These are phyloP conservation scores for Gracilaria caudata DNA, from an alignment of 23 red algal genomes.

Conservation along the genomic window DNA sequence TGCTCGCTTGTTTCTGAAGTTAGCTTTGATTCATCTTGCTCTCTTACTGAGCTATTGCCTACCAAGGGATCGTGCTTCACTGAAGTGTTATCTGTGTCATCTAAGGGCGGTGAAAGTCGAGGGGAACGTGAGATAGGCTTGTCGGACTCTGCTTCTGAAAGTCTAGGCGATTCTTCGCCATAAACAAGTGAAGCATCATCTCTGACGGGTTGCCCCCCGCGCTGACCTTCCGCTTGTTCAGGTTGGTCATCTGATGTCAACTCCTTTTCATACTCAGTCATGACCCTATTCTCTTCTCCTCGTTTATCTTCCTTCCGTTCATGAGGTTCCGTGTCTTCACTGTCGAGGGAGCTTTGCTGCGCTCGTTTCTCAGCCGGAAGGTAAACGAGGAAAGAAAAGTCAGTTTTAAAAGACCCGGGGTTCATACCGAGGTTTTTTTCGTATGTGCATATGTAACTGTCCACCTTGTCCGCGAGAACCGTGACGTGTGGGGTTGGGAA, in stretches of 20 bases:
- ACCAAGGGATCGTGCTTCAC: background rate
- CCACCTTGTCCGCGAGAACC: slow-evolving; percentile 75
- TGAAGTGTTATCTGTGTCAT: background rate
- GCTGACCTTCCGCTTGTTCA: background rate
- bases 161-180: too few relatives aligned
- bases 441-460: slow-evolving; percentile 68
- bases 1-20: background rate
- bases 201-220: too few relatives aligned
- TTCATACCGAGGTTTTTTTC: slow-evolving; percentile 59
- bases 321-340: slow-evolving; percentile 21
- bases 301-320: background rate
- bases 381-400: slow-evolving; percentile 74
- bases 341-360: slow-evolving; percentile 55
- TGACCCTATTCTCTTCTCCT: background rate
- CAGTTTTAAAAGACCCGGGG: slow-evolving; percentile 71
- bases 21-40: background rate
- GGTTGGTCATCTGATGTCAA: background rate
- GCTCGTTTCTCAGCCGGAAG: slow-evolving; percentile 63
- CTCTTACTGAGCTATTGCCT: background rate
- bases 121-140: background rate
- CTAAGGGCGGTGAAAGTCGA: background rate
- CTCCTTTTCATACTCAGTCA: background rate
- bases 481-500: slow-evolving; percentile 70
- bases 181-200: background rate
- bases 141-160: background rate